Evolutionary conservation across 164 flowering plant genomes (phyloP).

Genomic region (Warburgia ugandensis): DNA sequence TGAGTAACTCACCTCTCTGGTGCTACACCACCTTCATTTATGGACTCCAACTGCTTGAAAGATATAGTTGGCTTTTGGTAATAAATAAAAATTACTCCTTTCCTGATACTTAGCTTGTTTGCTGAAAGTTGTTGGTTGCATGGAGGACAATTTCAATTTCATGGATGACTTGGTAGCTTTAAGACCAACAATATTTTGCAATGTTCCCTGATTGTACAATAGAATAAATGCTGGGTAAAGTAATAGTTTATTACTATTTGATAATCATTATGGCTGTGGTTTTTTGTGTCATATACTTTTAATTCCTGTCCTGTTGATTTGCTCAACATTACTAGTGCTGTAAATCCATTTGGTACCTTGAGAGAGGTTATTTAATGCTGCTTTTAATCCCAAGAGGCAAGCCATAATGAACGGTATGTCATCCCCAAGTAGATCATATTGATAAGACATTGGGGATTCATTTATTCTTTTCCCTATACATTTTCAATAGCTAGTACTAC

Average conservation of each 20-base stretch:
- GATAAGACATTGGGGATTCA: too few relatives aligned
- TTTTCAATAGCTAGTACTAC: too few relatives aligned
- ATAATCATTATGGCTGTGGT: constrained; percentile 3
- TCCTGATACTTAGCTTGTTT: too few relatives aligned
- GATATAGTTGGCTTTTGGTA: too few relatives aligned
- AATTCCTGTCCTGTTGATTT: constrained; percentile 3
- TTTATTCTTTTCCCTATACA: too few relatives aligned
- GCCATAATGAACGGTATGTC: constrained; percentile 72
- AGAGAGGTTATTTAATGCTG: constrained; percentile 77
- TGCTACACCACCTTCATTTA: too few relatives aligned
- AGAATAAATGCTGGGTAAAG: constrained; percentile 72
- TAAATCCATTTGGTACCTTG: constrained; percentile 71
- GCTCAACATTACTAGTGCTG: constrained; percentile 78
- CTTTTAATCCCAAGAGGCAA: constrained; percentile 88
- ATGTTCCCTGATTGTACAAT: constrained; percentile 93
- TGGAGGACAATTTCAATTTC: constrained; percentile 89
- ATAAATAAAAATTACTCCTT: too few relatives aligned
- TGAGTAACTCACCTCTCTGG: too few relatives aligned
- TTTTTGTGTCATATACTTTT: background rate
- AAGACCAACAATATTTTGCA: constrained; percentile 86
- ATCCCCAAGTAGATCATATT: background rate
- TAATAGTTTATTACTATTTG: background rate
- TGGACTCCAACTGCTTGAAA: too few relatives aligned
- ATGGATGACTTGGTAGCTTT: constrained; percentile 89
- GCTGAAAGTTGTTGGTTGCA: constrained; percentile 4